Percentiles rank a stretch among this genome's conserved stretches.
These are phyloP conservation scores for Solanum pinnatisectum DNA, from an alignment of 257 asterid species.

Conservation along the genomic window DNA sequence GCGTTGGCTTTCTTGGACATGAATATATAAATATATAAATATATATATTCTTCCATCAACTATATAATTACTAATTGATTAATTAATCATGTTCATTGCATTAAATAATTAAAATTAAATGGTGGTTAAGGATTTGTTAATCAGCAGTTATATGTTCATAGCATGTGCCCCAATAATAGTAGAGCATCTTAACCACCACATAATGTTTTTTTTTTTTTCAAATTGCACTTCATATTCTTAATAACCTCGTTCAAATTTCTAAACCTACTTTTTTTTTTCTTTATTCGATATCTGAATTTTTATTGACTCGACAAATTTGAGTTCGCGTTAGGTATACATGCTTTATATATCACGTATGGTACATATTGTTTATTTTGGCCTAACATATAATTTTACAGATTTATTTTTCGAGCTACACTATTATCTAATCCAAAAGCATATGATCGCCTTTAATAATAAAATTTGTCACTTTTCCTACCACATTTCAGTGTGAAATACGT, in stretches of 20 bases:
- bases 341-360: neutral
- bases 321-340: neutral
- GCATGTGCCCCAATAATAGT: conserved; percentile 26
- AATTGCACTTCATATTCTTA: neutral
- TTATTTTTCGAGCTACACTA: neutral
- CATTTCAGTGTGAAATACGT: neutral
- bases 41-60: neutral
- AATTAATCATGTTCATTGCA: neutral
- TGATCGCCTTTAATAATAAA: neutral
- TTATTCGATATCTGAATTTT: neutral
- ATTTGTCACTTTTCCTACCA: neutral
- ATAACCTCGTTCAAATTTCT: neutral
- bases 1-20: neutral
- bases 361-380: neutral
- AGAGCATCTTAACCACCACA: conserved; percentile 19
- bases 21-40: neutral
- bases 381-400: neutral
- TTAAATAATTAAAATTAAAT: neutral
- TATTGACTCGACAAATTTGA: neutral
- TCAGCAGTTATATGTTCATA: conserved; percentile 13
- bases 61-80: neutral
- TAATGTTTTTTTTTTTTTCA: neutral
- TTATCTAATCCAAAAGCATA: neutral
- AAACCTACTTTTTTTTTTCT: no score
- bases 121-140: conserved; percentile 10